Evolutionary conservation across 768 basidiomycete species (phyloP).

Genomic region (Ramaria sp.): DNA sequence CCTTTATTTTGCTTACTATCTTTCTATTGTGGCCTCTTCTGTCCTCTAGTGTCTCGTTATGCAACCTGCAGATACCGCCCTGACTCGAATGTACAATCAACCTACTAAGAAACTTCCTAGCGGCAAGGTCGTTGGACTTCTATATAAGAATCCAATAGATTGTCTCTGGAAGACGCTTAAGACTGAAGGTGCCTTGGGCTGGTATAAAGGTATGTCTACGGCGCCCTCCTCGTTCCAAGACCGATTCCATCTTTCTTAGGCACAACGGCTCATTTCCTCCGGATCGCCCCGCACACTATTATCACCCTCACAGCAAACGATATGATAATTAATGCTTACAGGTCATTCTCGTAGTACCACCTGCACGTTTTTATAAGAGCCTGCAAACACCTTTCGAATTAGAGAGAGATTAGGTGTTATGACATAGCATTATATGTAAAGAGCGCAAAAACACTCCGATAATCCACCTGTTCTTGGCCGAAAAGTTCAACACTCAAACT

Average conservation of each 20-base stretch:
- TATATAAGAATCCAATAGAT: conserved; percentile 90
- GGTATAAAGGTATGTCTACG: conserved; percentile 72
- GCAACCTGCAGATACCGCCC: conserved; percentile 89
- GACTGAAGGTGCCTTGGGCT: conserved; percentile 82
- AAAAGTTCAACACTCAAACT: too few relatives aligned
- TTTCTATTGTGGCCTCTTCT: neutral
- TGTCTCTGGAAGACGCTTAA: conserved; percentile 95
- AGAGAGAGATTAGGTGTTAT: too few relatives aligned
- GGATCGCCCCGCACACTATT: conserved; percentile 90
- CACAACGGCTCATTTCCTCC: conserved; percentile 85
- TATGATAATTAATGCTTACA: conserved; percentile 31
- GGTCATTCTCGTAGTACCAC: conserved; percentile 4
- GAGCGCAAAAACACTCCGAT: too few relatives aligned
- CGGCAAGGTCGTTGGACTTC: conserved; percentile 58
- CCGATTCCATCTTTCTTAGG: conserved; percentile 30
- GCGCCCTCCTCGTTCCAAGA: neutral
- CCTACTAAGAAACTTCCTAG: conserved; percentile 62
- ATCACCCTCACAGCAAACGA: conserved; percentile 88
- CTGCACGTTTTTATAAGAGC: neutral
- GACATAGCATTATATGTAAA: neutral
- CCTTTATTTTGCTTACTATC: neutral
- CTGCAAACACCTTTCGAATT: too few relatives aligned
- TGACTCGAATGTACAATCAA: conserved; percentile 97
- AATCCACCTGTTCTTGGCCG: too few relatives aligned
- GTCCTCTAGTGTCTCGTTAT: conserved; percentile 64